These are phyloP conservation scores for Aegilops longissima DNA, from an alignment of 176 grass and related monocot species.

Conservation along the genomic window DNA sequence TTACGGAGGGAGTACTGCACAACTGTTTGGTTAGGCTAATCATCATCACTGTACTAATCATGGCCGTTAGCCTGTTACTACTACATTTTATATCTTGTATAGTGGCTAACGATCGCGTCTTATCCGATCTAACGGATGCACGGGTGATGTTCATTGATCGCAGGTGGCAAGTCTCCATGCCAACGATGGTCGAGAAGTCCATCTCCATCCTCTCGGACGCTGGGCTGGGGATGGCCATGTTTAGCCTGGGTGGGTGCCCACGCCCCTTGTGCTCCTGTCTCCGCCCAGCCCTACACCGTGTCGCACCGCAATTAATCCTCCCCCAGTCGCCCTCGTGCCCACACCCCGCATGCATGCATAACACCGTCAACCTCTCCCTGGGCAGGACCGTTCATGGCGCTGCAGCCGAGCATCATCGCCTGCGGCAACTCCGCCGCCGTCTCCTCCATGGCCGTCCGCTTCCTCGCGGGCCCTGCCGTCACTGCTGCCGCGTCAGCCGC, in stretches of 20 bases:
- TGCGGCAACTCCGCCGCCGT: conserved; percentile 64
- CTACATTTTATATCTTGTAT: background rate
- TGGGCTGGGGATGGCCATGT: conserved; percentile 98
- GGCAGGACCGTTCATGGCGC: conserved; percentile 93
- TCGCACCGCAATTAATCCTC: conserved; percentile 29
- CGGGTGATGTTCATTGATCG: background rate
- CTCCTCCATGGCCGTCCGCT: conserved; percentile 72
- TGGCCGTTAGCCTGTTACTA: background rate
- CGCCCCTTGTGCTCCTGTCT: conserved; percentile 42
- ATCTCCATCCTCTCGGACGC: conserved; percentile 98
- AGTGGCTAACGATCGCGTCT: background rate
- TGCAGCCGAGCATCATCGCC: conserved; percentile 80
- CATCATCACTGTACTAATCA: background rate
- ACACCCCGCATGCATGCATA: background rate
- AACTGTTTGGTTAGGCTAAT: conserved; percentile 21
- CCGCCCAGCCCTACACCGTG: conserved; percentile 39
- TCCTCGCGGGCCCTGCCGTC: conserved; percentile 67
- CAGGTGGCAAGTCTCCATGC: conserved; percentile 92
- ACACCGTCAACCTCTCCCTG: conserved; percentile 8
- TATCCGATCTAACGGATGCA: conserved; percentile 3
- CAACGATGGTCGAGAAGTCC: conserved; percentile 74
- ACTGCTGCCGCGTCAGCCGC: conserved; percentile 71
- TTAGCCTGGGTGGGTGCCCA: conserved; percentile 81
- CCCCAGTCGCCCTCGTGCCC: background rate
- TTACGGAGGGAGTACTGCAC: no score